Conservation (phyloP, 176 grass and related monocot genomes). For the Eleusine coracana region DNA sequence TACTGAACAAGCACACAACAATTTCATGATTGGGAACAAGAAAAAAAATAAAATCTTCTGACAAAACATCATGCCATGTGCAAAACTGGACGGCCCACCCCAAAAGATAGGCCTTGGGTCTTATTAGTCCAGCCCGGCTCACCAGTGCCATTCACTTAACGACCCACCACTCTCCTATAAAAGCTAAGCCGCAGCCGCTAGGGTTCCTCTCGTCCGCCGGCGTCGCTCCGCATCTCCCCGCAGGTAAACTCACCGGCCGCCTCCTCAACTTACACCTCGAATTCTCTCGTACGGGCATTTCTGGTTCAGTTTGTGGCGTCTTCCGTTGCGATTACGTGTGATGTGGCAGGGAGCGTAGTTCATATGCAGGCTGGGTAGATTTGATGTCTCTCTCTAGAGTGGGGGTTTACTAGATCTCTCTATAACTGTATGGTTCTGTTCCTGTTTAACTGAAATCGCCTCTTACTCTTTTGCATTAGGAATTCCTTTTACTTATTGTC, state of each 20-base stretch:
- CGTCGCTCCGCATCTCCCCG: background rate
- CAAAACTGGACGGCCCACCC: background rate
- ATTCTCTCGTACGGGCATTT: background rate
- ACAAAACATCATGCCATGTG: too few species aligned
- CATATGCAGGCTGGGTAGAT: background rate
- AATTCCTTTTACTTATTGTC: background rate
- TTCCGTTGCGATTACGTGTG: too few species aligned
- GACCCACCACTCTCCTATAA: background rate
- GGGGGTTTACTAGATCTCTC: background rate
- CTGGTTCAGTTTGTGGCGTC: background rate
- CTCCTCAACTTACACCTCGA: background rate
- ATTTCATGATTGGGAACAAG: too few species aligned
- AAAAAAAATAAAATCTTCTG: too few species aligned
- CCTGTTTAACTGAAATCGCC: background rate
- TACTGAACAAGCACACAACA: too few species aligned
- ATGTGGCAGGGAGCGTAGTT: background rate
- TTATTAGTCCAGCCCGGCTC: background rate
- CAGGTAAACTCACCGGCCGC: background rate
- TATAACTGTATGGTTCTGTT: background rate
- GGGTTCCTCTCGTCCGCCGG: constrained; percentile 14
- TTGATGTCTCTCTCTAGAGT: background rate
- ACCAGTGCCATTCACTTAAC: background rate
- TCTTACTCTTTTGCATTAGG: background rate
- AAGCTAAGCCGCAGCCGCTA: background rate
- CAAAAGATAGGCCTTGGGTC: background rate